Evolutionary conservation across 202 grass and related monocot genomes (phyloP), one percentile per base, ranked within the genome.

Genomic region (Sporobolus alterniflorus): DNA sequence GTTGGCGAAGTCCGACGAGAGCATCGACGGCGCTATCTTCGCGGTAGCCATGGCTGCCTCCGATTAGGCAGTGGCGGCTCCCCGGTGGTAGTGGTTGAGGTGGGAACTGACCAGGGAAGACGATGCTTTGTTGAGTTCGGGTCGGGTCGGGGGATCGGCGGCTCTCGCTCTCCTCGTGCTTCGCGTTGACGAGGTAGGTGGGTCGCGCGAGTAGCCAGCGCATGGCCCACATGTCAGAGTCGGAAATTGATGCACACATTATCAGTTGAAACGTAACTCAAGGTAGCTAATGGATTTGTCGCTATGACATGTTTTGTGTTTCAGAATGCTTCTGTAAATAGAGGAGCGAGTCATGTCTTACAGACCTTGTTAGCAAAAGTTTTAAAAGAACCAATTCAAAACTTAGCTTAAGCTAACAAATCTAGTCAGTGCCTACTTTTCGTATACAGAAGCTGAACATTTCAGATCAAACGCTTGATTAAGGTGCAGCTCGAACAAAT

Each of bases 1-100:
- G 49, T 95, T 95, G 36, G 93, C 85, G 57, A 95, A 95, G 81
- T 92, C 90, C 62, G 93, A 95, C 7, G 93, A 92, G 21, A 95
- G 82, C 93, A 95, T 95, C 32, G 94, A 97, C 24, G 94, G 94
- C 21, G 91, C 94, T 69, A 98, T 98, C 81, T 93, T 98, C 82
- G 89, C 81, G 73, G 66, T 69, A 56, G 77, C 86, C 74, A 69
- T 69, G 78, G 67, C 84, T 21, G n/a, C 74, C 68, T 78, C 43
- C 17, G 83, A 54, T 84, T 33, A 17, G 2, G 15, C 57, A 31
- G 82, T 33, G 59, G 43, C 7, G 40, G 20, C 28, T 8, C 10
- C 26, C 67, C 26, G 17, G 43, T 10, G 70, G 48, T 32, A 5
- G 50, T 12, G 10, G 59, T 24, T n/a, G 44, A 21, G 9, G 26